phyloP scores from a whole-genome alignment of 169 alveolate species.

The Perkinsus olseni region DNA sequence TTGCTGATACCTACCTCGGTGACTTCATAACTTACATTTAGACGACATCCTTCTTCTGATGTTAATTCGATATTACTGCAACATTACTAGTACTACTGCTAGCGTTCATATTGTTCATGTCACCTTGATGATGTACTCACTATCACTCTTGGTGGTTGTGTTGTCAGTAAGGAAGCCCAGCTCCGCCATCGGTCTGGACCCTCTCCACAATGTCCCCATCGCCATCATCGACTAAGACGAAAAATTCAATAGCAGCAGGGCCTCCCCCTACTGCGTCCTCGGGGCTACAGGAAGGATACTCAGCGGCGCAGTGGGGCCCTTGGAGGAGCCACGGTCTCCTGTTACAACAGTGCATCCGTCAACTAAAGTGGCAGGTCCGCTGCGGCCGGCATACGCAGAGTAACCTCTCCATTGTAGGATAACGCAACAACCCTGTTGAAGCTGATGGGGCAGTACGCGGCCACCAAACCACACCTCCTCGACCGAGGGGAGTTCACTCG shows the following conservation, averaged over 20 bases:
- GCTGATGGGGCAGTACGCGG: background rate
- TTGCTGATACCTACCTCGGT: too few species aligned
- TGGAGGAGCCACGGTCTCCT: constrained; percentile 2
- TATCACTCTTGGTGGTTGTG: too few species aligned
- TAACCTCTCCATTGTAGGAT: background rate
- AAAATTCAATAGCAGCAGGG: background rate
- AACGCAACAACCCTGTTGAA: background rate
- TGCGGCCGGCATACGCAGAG: background rate
- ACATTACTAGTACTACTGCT: too few species aligned
- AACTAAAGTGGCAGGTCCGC: background rate
- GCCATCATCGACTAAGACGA: background rate
- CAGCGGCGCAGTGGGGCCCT: background rate
- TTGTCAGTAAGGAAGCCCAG: too few species aligned
- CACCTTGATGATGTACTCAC: too few species aligned
- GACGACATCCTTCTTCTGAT: too few species aligned
- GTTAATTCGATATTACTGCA: too few species aligned
- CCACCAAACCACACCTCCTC: background rate
- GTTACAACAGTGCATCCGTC: background rate
- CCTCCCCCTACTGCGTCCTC: background rate
- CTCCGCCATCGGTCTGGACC: background rate
- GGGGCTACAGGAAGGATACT: constrained; percentile 4
- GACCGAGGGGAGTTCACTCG: background rate
- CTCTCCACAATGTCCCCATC: background rate
- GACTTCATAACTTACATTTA: too few species aligned
- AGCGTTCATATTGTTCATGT: too few species aligned